Conservation (phyloP, 192 early-diverging fungal species). For the Dimargaris xerosporica region DNA sequence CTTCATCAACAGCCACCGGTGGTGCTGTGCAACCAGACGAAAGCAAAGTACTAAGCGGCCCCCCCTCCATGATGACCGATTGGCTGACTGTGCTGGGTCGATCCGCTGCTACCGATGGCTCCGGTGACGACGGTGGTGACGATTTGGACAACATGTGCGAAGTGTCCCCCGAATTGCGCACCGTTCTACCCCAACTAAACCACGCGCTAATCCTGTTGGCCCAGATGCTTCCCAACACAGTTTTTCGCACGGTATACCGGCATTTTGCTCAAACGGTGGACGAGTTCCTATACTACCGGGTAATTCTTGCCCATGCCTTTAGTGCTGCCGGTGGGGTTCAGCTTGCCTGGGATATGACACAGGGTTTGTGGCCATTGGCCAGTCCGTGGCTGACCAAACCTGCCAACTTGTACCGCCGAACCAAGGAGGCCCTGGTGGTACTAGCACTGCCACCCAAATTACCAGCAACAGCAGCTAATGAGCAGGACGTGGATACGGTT, state of each 20-base stretch:
- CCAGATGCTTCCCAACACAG: background rate
- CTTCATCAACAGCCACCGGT: background rate
- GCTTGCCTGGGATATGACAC: slow-evolving; percentile 3
- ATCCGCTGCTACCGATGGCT: background rate
- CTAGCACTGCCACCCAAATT: background rate
- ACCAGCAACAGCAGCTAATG: background rate
- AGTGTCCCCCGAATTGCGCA: background rate
- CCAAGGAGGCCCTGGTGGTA: background rate
- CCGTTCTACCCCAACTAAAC: background rate
- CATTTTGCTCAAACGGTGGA: slow-evolving; percentile 6
- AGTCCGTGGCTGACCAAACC: slow-evolving; percentile 2
- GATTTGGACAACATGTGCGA: background rate
- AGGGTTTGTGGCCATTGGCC: slow-evolving; percentile 3
- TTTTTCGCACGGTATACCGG: background rate
- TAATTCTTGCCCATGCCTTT: background rate
- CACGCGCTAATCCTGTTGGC: slow-evolving; percentile 1
- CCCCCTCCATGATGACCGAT: background rate
- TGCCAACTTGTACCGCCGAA: slow-evolving; percentile 9
- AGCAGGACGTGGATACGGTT: too few relatives aligned
- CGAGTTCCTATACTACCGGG: slow-evolving; percentile 3
- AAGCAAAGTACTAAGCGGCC: background rate
- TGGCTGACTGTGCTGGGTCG: background rate
- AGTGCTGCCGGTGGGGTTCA: slow-evolving; percentile 1
- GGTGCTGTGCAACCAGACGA: background rate
- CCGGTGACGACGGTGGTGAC: background rate